These are phyloP conservation scores for Solanum piurae DNA, from an alignment of 257 asterid genomes.

Conservation along the genomic window DNA sequence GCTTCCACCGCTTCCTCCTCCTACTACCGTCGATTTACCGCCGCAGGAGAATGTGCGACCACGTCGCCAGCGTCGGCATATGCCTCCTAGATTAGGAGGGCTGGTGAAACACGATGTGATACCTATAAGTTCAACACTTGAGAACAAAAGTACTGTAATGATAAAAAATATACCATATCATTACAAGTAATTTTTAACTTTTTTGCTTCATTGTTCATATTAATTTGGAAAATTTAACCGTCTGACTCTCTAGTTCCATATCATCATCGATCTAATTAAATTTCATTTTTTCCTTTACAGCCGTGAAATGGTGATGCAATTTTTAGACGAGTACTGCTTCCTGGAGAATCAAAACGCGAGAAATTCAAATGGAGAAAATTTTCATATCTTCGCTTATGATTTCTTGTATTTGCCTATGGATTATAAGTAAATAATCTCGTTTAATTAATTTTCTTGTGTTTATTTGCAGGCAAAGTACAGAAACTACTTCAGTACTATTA, in stretches of 20 bases:
- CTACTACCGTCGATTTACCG: not conserved
- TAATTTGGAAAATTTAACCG: no score
- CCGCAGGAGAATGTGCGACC: not conserved
- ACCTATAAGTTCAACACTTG: conserved; percentile 19
- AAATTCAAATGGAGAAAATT: not conserved
- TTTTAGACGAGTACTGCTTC: conserved; percentile 40
- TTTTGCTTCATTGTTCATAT: not conserved
- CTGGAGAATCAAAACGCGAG: conserved; percentile 16
- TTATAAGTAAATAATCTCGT: conserved; percentile 24
- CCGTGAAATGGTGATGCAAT: conserved; percentile 16
- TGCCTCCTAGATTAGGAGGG: not conserved
- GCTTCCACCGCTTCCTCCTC: not conserved
- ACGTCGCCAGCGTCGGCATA: not conserved
- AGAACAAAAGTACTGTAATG: conserved; percentile 36
- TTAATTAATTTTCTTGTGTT: not conserved
- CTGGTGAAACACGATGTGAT: conserved; percentile 6
- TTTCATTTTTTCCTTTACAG: conserved; percentile 10
- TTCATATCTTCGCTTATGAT: conserved; percentile 34
- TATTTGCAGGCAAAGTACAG: not conserved
- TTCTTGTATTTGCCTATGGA: conserved; percentile 59
- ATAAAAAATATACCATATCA: conserved; percentile 50
- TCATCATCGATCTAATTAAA: not conserved
- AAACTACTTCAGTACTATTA: not conserved
- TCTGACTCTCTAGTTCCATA: not conserved
- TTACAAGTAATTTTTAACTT: conserved; percentile 21